Evolutionary conservation across 1,139 yeast genomes (phyloP).

Genomic region (Magnusiomyces fungicola): DNA sequence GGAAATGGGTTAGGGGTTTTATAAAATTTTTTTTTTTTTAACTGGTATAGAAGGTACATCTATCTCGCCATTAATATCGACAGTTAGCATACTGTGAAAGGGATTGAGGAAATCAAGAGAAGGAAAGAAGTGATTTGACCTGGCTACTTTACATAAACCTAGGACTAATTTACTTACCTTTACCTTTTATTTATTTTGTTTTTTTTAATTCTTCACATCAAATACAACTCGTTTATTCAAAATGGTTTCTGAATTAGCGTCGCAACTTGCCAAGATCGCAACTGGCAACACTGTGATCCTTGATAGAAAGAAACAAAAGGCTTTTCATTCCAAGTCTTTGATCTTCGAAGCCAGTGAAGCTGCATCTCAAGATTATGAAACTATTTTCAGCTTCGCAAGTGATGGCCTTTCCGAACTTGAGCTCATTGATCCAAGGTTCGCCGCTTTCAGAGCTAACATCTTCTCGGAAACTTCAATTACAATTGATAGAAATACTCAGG

Average conservation of each 20-base stretch:
- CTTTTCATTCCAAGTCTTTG: constrained; percentile 80
- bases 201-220: too few species aligned
- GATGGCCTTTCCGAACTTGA: constrained; percentile 74
- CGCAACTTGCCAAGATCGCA: constrained; percentile 70
- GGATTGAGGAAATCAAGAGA: too few species aligned
- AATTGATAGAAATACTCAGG: constrained; percentile 74
- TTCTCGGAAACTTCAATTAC: constrained; percentile 74
- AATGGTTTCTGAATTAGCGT: constrained; percentile 50
- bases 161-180: too few species aligned
- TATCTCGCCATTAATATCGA: too few species aligned
- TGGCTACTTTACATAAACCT: too few species aligned
- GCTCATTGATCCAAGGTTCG: constrained; percentile 65
- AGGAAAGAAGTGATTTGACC: too few species aligned
- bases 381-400: constrained; percentile 60
- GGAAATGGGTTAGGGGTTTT: too few species aligned
- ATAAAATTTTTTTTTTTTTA: too few species aligned
- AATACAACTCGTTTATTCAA: too few species aligned
- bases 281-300: constrained; percentile 65
- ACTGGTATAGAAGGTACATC: too few species aligned
- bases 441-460: constrained; percentile 58
- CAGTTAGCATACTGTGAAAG: too few species aligned
- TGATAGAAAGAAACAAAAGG: constrained; percentile 80
- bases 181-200: too few species aligned
- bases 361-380: constrained; percentile 85
- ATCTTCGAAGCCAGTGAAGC: constrained; percentile 84